Percentiles rank a stretch among this genome's conserved stretches.
phyloP scores from a whole-genome alignment of 2,329 filamentous ascomycete genomes.

The Podosphaera fusca region DNA sequence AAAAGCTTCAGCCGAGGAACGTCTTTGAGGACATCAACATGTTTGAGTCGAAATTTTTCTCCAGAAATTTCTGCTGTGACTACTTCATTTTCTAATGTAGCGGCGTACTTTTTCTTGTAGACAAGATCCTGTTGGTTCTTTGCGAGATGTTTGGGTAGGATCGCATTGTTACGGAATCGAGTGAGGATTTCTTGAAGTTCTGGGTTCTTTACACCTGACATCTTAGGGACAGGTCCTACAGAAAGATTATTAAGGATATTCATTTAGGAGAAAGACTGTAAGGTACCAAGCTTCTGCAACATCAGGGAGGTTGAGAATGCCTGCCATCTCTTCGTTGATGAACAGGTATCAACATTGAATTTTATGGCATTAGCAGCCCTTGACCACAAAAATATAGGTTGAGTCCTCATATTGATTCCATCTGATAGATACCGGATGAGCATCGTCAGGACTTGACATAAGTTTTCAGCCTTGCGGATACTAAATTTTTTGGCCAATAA shows the following conservation, averaged over 20 bases:
- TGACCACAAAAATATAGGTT: no score
- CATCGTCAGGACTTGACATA: no score
- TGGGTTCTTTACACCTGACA: slow-evolving; percentile 28
- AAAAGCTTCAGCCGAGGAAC: slow-evolving; percentile 4
- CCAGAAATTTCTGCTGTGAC: slow-evolving; percentile 35
- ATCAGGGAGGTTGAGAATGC: slow-evolving; percentile 12
- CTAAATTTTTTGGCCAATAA: no score
- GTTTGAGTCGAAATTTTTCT: slow-evolving; percentile 17
- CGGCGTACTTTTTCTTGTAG: slow-evolving; percentile 23
- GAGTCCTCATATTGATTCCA: no score
- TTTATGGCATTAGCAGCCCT: no score
- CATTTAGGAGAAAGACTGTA: not conserved
- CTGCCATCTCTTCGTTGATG: not conserved
- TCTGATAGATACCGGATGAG: no score
- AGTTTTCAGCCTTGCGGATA: no score
- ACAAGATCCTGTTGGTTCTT: slow-evolving; percentile 28
- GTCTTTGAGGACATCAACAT: slow-evolving; percentile 9
- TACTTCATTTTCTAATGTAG: slow-evolving; percentile 29
- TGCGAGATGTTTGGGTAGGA: slow-evolving; percentile 37
- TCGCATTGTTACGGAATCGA: slow-evolving; percentile 31
- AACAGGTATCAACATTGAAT: not conserved
- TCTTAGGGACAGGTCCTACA: slow-evolving; percentile 11
- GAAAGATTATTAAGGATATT: slow-evolving; percentile 1
- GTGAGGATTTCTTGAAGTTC: slow-evolving; percentile 30
- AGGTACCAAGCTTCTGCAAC: slow-evolving; percentile 11